Evolutionary conservation across 1,284 basidiomycete species (phyloP), one percentile per base, ranked within the genome.

Genomic region (Uromyces viciae-fabae): DNA sequence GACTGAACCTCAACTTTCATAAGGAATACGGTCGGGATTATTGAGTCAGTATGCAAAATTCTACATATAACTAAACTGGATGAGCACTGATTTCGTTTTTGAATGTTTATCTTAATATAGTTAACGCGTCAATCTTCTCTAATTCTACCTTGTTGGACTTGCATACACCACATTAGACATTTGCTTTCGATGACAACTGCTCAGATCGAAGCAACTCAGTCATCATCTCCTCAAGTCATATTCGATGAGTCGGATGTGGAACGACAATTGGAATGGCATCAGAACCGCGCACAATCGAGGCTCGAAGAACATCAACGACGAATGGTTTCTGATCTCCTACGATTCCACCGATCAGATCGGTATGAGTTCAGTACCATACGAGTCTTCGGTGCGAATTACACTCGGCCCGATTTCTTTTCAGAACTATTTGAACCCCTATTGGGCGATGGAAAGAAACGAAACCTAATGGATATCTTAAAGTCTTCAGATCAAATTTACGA

Each of bases 321-420:
- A 9, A 31, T 72, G 19, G 31, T 25, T 31, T 19, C 38, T 2
- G 68, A 82, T 33, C 54, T 78, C 28, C 28, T 40, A 19, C 68
- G 54, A 49, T 69, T 80, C 42, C 68, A 69, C 22, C 64, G 40
- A 17, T 58, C 36, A 19, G 68, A 74, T 74, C 82, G 40, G 82
- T 86, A 42, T 82, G 84, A 38, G 17, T 89, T 95, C 54, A 89
- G 91, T 4, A 89, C 91, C 0, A 91, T 98, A 56, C 92, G 92
- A 81, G 89, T 98, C 28, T 89, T 92, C 80, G 94, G 94, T 75
- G 90, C 93, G 0, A 86, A 87, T 1, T 87, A 89, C 49, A 95
- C 95, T 0, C 90, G 94, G 9, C 87, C 90, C 38, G 90, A 91
- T 0, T 98, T 98, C 88, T 90, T 98, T 25, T 88, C 88, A 25